A percentile compares a stretch with the other conserved stretches of the same genome.
Evolutionary conservation across 257 asterid genomes (phyloP).

Genomic region (Coffea canephora): DNA sequence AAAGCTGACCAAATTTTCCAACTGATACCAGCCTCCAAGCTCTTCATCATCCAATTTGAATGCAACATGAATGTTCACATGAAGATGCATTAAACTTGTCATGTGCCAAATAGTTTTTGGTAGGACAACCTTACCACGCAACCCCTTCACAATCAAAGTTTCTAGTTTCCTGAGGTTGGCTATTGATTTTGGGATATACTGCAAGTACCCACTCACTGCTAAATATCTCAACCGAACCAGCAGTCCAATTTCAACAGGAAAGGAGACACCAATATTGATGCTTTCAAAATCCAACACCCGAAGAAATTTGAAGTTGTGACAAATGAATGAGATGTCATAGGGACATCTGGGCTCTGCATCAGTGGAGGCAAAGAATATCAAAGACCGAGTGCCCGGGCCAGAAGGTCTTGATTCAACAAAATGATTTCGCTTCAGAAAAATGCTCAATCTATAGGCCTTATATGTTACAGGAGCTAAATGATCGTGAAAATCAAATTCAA

Average conservation of each 20-base stretch:
- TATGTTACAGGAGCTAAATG: background rate
- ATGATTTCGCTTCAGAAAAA: background rate
- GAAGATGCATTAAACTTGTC: conserved; percentile 15
- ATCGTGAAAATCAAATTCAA: background rate
- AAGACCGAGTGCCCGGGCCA: background rate
- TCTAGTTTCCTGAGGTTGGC: conserved; percentile 11
- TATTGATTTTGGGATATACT: background rate
- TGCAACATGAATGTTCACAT: background rate
- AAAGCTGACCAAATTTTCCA: conserved; percentile 10
- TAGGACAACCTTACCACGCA: background rate
- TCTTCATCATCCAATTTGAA: too few relatives aligned
- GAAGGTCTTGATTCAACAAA: conserved; percentile 11
- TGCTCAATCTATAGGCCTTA: background rate
- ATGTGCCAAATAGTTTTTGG: conserved; percentile 12
- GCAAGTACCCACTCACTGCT: conserved; percentile 1
- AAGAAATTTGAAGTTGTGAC: conserved; percentile 6
- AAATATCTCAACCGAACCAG: conserved; percentile 15
- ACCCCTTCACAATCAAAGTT: conserved; percentile 5
- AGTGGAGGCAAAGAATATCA: conserved; percentile 8
- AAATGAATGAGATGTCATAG: conserved; percentile 5
- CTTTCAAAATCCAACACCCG: conserved; percentile 12
- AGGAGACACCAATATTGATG: background rate
- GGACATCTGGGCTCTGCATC: conserved; percentile 10
- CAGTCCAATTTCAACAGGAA: conserved; percentile 3
- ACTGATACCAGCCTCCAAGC: background rate